These are phyloP conservation scores for Camellia granthamiana DNA, from an alignment of 148 eudicot genomes.

Conservation along the genomic window DNA sequence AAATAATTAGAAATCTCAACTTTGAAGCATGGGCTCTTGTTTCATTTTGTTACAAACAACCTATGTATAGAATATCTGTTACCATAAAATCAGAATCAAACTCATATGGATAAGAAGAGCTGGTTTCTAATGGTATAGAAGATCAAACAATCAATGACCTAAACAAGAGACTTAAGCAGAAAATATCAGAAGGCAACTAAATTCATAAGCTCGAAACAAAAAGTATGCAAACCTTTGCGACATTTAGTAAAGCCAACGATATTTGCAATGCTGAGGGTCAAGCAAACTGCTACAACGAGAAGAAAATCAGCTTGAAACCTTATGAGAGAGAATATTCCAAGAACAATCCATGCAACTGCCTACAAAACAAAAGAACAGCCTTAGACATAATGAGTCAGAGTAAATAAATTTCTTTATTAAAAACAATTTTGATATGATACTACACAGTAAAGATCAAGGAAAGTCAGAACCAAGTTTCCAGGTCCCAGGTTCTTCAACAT, in stretches of 20 bases:
- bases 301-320: slow-evolving; percentile 96
- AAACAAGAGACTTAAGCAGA: not conserved
- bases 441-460: too few species aligned
- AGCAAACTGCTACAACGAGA: slow-evolving; percentile 91
- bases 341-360: slow-evolving; percentile 85
- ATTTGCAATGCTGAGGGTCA: slow-evolving; percentile 90
- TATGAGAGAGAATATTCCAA: slow-evolving; percentile 87
- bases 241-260: slow-evolving; percentile 94
- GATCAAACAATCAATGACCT: not conserved
- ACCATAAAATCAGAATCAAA: not conserved
- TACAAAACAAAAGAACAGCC: slow-evolving; percentile 30
- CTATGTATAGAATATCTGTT: not conserved
- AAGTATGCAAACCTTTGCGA: slow-evolving; percentile 65
- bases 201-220: not conserved
- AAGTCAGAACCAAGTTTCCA: not conserved
- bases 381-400: not conserved
- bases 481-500: not conserved
- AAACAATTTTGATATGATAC: not conserved
- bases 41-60: not conserved
- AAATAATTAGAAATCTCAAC: not conserved
- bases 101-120: not conserved
- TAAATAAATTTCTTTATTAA: not conserved
- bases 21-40: not conserved
- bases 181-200: slow-evolving; percentile 10
- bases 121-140: not conserved